A percentile compares a stretch with the other conserved stretches of the same genome.
These are phyloP conservation scores for Penstemon barbatus DNA, from an alignment of 257 asterid species.

Conservation along the genomic window DNA sequence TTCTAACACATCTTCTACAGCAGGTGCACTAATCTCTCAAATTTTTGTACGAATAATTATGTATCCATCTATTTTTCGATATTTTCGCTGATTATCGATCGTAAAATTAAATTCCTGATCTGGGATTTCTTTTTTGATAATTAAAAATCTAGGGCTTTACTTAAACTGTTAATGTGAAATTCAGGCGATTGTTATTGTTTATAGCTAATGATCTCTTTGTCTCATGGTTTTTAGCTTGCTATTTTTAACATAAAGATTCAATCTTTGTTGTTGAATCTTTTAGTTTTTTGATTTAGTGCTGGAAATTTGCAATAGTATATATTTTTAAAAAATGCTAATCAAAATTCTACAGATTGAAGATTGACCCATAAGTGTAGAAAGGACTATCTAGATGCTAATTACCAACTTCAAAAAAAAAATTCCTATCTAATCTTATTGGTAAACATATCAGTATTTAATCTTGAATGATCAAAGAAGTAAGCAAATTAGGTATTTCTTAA, in stretches of 20 bases:
- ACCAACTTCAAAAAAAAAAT: too few relatives aligned
- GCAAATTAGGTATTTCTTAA: too few relatives aligned
- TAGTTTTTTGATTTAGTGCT: constrained; percentile 3
- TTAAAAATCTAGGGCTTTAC: background rate
- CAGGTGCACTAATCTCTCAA: constrained; percentile 42
- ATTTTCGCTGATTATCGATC: constrained; percentile 17
- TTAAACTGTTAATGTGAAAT: background rate
- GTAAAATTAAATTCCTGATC: constrained; percentile 11
- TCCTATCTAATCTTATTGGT: too few relatives aligned
- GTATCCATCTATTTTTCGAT: constrained; percentile 3
- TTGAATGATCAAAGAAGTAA: too few relatives aligned
- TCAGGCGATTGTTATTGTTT: background rate
- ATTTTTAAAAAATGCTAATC: background rate
- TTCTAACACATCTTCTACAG: constrained; percentile 76
- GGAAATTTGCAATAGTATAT: background rate
- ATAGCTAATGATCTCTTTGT: background rate
- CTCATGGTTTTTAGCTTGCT: background rate
- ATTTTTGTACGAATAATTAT: background rate
- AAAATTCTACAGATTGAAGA: background rate
- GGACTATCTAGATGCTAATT: too few relatives aligned
- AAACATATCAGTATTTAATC: too few relatives aligned
- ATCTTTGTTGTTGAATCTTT: constrained; percentile 6
- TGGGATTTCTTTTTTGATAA: background rate
- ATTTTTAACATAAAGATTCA: background rate
- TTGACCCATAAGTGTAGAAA: background rate